Evolutionary conservation across 352 stramenopile genomes (phyloP), one percentile per base, ranked within the genome.

Genomic region (Globisporangium cystogenes): DNA sequence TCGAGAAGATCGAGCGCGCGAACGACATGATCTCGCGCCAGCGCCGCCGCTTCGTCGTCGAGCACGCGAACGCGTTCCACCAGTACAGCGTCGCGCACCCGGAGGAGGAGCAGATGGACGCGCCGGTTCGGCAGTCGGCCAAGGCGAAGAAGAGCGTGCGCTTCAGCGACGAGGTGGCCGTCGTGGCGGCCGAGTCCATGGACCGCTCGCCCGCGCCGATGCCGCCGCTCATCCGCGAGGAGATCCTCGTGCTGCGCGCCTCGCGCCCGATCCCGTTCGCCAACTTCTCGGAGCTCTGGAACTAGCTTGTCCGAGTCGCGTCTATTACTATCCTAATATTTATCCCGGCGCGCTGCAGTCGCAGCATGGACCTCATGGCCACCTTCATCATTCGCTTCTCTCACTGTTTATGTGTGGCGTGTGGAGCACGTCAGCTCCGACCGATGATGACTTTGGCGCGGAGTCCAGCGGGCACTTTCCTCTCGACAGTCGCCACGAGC

Each of bases 231-330:
- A 69, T 84, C 53, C 74, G 76, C 45, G 78, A 92, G 58, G 82
- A 92, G 59, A 87, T 92, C 47, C 66, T 90, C 44, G 70, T 90
- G 61, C 69, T 92, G 29, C 78, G 82, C 15, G 78, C 82, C 5
- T 87, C 75, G 44, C 76, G 82, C 1, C 64, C 76, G 26, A 92
- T 92, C 49, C 82, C 82, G 27, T 57, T 74, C 27, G 65, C 74
- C 50, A 92, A 92, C 69, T 87, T 85, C 48, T 90, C 82, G 23
- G 75, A 89, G 64, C 85, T 90, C 54, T 92, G 81, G 81, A 82
- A 79, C 62, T 75, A 40, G 35, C 35, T 15, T 4, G 35, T 26
- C 14, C 14, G 7, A 45, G 48, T 33, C 40, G 48, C 62, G 48
- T 47, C 53, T 26, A 23, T 57, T 54, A 44, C 49, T 62, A 40